Base-by-base conservation (phyloP, 495 filamentous ascomycete species). In the Penicillium cosmopolitanum region DNA sequence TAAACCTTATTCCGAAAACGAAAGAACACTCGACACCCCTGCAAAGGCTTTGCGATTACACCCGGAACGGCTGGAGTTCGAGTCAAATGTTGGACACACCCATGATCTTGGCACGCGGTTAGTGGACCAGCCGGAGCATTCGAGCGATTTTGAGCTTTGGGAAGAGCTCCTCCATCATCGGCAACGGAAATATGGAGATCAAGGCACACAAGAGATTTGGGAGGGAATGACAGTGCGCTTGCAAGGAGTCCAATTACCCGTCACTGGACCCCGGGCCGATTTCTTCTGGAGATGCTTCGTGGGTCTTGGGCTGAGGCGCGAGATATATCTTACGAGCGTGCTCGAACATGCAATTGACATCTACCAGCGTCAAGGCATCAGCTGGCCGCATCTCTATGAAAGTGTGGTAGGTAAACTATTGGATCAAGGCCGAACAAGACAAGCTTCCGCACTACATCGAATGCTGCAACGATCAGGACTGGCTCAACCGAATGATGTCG, bases 121-220 rank as follows among this genome's bases (percentile, higher is more conserved):
- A 36, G 79, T 91, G 13, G 86, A 91, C 65, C 62, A 75, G 10
- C 73, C 77, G 5, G 66, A 74, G 25, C 68, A 82, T 51, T 63
- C 58, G 31, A 60, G 75, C 19, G 81, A 93, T 64, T 78, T 86
- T 54, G 66, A 74, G 13, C 73, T 91, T 11, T 93, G 89, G 89
- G 75, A 82, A 15, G 82, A 85, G 57, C 73, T 91, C 23, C 73
- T 93, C 18, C 77, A 82, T 34, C 87, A 84, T 62, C 77, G 84
- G 36, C 78, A 83, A 60, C 81, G 87, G 12, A 74, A 81, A 44
- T 78, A 90, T 70, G 88, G 88, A 2, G 65, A 79, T 23, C 59
- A 73, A 16, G 90, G 90, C 0, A 82, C 86, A 3, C 34, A 75
- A 15, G 75, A 77, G 38, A 87, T 92, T 38, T 95, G 87, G 85